Percentiles rank a stretch among this genome's conserved stretches.
These are phyloP conservation scores for Cercospora beticola DNA, from an alignment of 2,329 filamentous ascomycete species.

Conservation along the genomic window DNA sequence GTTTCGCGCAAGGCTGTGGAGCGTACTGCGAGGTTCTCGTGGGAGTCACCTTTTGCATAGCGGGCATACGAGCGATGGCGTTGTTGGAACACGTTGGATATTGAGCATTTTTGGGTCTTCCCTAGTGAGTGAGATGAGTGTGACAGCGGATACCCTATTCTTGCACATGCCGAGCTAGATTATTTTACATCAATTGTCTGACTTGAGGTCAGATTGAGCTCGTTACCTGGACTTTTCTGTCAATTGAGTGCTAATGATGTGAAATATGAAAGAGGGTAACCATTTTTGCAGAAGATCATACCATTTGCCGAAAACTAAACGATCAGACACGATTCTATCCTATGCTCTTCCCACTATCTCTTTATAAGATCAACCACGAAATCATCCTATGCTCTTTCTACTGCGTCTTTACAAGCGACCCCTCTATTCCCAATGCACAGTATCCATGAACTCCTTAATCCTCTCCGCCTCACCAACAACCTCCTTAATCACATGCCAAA, in stretches of 20 bases:
- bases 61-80: conserved; percentile 6
- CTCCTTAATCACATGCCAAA: background rate
- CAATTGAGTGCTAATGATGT: background rate
- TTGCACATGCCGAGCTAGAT: conserved; percentile 4
- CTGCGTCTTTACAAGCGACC: background rate
- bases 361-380: background rate
- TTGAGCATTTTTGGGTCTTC: background rate
- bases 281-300: background rate
- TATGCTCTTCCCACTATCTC: background rate
- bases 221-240: background rate
- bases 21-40: background rate
- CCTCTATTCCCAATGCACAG: background rate
- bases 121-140: background rate
- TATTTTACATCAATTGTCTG: background rate
- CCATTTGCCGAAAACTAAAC: background rate
- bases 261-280: background rate
- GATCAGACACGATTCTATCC: background rate
- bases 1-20: background rate
- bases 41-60: background rate
- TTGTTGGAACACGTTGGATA: background rate
- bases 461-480: background rate
- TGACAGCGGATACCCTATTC: conserved; percentile 13
- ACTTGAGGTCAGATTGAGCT: background rate
- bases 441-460: background rate
- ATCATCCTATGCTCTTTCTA: background rate